Percentiles rank a stretch among this genome's conserved stretches.
phyloP scores from a whole-genome alignment of 2,329 filamentous ascomycete species.

The Penicillium sp. region DNA sequence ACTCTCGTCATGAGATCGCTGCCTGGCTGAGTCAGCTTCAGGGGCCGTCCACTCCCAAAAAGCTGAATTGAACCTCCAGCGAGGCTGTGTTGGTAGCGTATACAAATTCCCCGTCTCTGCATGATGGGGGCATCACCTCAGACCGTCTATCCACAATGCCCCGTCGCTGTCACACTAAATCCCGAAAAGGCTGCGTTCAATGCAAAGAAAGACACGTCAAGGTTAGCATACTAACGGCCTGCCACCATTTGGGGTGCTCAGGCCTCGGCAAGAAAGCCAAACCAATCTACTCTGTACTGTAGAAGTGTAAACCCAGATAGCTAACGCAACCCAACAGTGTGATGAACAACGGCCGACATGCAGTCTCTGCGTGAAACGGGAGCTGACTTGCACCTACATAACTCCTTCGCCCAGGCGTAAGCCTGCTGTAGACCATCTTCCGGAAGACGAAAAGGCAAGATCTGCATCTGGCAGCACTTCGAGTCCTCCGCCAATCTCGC shows the following conservation, averaged over 20 bases:
- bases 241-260: neutral
- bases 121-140: neutral
- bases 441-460: neutral
- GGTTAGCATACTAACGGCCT: conserved; percentile 7
- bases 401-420: conserved; percentile 13
- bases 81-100: neutral
- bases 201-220: conserved; percentile 20
- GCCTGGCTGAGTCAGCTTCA: conserved; percentile 6
- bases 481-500: neutral
- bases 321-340: conserved; percentile 8
- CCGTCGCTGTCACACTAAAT: conserved; percentile 20
- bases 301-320: neutral
- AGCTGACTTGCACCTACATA: conserved; percentile 14
- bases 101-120: neutral
- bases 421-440: neutral
- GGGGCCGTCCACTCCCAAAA: neutral
- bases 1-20: neutral
- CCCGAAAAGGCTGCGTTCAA: conserved; percentile 17
- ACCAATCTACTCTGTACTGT: neutral
- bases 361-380: conserved; percentile 15
- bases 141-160: conserved; percentile 12
- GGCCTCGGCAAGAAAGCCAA: neutral
- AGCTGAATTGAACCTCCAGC: neutral
- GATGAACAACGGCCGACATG: conserved; percentile 16
- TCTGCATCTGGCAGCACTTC: neutral